Conservation (phyloP, 257 asterid genomes). For the Catharanthus roseus region DNA sequence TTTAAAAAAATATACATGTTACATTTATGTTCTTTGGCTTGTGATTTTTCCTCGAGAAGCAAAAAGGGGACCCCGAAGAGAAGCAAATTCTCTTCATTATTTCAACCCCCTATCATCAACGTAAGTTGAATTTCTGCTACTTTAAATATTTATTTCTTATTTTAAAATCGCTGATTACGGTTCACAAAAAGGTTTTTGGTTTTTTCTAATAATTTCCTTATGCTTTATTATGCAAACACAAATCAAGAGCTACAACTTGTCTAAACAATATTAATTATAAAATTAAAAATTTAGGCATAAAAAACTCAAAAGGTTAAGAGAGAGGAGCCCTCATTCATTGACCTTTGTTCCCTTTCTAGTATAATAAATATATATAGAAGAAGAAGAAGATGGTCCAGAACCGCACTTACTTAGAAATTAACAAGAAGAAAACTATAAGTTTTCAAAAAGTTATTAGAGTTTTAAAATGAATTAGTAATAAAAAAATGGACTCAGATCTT, state of each 20-base stretch:
- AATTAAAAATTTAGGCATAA: constrained; percentile 15
- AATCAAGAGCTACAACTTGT: constrained; percentile 21
- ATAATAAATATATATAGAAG: constrained; percentile 18
- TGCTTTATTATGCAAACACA: constrained; percentile 10
- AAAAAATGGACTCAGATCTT: constrained; percentile 58
- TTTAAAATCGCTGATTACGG: constrained; percentile 35
- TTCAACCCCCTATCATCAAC: constrained; percentile 17
- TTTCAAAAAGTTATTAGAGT: constrained; percentile 31
- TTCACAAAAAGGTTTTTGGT: constrained; percentile 9
- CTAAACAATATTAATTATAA: constrained; percentile 14
- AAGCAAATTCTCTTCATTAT: neutral
- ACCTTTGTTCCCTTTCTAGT: constrained; percentile 51
- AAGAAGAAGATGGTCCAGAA: constrained; percentile 31
- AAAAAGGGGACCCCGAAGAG: neutral
- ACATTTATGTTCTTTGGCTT: neutral
- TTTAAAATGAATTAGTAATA: constrained; percentile 12
- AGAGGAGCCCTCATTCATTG: constrained; percentile 55
- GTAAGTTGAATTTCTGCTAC: constrained; percentile 18
- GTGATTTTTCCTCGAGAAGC: constrained; percentile 9
- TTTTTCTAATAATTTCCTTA: constrained; percentile 23
- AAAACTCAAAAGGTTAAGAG: constrained; percentile 23
- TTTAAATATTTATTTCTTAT: constrained; percentile 14
- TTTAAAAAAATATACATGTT: neutral
- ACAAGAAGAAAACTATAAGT: constrained; percentile 67
- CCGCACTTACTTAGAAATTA: constrained; percentile 36